Conservation (phyloP, 805 yeast species). For the Komagataella mondaviorum region DNA sequence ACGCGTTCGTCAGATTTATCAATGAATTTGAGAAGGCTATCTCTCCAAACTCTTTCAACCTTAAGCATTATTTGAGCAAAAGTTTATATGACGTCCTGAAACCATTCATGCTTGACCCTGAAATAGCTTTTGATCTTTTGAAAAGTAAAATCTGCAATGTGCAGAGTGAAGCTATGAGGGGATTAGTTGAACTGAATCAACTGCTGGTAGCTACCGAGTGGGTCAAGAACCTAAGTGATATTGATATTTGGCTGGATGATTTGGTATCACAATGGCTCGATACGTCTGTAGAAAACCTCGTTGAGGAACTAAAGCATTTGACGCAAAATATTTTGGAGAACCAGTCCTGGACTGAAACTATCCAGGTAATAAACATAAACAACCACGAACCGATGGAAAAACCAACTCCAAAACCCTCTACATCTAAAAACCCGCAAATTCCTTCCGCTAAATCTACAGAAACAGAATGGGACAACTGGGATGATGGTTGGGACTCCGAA, state of each 20-base stretch:
- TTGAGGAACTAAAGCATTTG: not conserved
- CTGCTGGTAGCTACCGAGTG: not conserved
- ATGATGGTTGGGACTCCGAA: not conserved
- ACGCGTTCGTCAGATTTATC: not conserved
- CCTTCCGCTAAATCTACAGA: not conserved
- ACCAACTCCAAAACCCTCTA: not conserved
- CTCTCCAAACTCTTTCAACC: not conserved
- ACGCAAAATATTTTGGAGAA: not conserved
- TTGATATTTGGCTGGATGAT: slow-evolving; percentile 2
- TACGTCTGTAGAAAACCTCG: not conserved
- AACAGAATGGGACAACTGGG: not conserved
- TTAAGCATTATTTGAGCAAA: not conserved
- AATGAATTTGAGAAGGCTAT: not conserved
- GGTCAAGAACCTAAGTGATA: not conserved
- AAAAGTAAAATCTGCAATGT: not conserved
- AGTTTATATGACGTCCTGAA: not conserved
- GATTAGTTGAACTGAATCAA: not conserved
- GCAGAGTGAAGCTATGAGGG: too few relatives aligned
- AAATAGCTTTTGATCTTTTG: not conserved
- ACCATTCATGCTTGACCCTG: not conserved
- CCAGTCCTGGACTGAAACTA: not conserved
- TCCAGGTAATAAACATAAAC: not conserved
- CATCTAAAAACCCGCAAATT: not conserved
- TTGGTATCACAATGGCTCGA: slow-evolving; percentile 1
- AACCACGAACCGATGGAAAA: not conserved